Base-by-base conservation (phyloP, 2,329 filamentous ascomycete genomes). In the Trichothecium sympodiale region DNA sequence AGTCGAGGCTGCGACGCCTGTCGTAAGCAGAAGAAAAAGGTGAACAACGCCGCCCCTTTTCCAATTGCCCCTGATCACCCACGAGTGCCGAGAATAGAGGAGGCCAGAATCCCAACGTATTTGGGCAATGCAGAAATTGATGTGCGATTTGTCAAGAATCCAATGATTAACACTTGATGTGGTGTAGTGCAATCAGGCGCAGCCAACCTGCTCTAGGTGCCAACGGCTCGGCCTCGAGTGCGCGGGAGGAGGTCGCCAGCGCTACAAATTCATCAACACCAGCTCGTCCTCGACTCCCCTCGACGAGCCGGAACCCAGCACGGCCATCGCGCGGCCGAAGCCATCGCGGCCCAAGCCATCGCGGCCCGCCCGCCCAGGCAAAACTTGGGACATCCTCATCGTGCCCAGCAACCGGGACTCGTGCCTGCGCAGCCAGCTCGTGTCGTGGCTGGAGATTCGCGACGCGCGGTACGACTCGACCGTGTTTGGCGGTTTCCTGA, bases 21-120 rank as follows among this genome's bases (percentile, higher is more conserved):
- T 43, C 60, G 65, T 25, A 65, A 59, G 42, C 62, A 67, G 42
- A 71, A 70, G 59, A 71, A 71, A 49, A 71, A 70, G 61, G 67
- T 66, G n/a, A n/a, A n/a, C n/a, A n/a, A 48, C 12, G 47, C 37
- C 16, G 20, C 10, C 9, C 33, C 14, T 13, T 25, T 25, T 25
- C 20, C 20, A 6, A 6, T 10, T 25, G 6, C 20, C 20, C 10
- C 20, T 25, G 20, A 10, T 25, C 10, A 6, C 20, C 20, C 10
- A 25, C 6, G 6, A 25, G 20, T 25, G 20, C 20, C 20, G 6
- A 25, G n/a, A n/a, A n/a, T n/a, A n/a, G n/a, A n/a, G n/a, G n/a
- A n/a, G n/a, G n/a, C n/a, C n/a, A 25, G 6, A 10, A 10, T 25
- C 20, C 20, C 20, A 25, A 6, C 10, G 20, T 25, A 25, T 25